A percentile compares a stretch with the other conserved stretches of the same genome.
Evolutionary conservation across 768 basidiomycete genomes (phyloP).

Genomic region (Postia placenta): DNA sequence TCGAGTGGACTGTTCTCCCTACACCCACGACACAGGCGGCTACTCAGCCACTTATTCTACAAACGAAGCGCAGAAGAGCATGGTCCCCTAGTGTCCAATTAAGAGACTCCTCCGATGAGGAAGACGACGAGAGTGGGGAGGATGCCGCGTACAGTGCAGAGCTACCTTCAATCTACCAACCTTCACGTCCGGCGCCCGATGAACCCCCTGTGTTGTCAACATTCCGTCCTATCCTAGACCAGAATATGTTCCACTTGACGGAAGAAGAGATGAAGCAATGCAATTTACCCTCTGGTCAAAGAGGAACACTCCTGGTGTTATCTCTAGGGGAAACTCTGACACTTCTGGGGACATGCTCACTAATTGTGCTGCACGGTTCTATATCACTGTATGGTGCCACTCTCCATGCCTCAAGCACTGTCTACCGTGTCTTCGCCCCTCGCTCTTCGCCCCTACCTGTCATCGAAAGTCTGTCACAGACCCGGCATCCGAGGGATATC

Average conservation of each 20-base stretch:
- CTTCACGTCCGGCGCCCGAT: conserved; percentile 1
- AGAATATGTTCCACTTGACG: conserved; percentile 42
- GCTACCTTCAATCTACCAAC: background rate
- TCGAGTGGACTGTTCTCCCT: background rate
- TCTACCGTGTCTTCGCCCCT: conserved; percentile 66
- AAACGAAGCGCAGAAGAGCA: conserved; percentile 23
- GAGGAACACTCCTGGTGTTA: conserved; percentile 34
- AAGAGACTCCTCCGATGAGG: conserved; percentile 27
- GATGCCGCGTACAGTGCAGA: conserved; percentile 6
- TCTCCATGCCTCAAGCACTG: conserved; percentile 32
- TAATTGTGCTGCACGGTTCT: conserved; percentile 59
- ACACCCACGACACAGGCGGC: background rate
- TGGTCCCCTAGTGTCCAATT: conserved; percentile 57
- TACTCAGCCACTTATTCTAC: background rate
- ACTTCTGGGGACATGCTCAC: conserved; percentile 58
- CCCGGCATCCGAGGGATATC: conserved; percentile 7
- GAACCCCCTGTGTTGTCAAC: conserved; percentile 35
- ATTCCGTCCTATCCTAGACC: conserved; percentile 38
- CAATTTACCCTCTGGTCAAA: background rate
- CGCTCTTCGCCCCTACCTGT: conserved; percentile 71
- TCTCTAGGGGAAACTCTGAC: conserved; percentile 46
- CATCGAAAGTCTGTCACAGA: conserved; percentile 27
- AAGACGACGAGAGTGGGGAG: conserved; percentile 28
- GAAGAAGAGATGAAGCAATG: conserved; percentile 32
- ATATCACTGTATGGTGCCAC: conserved; percentile 53